A percentile compares a stretch with the other conserved stretches of the same genome.
Evolutionary conservation across 2,329 filamentous ascomycete genomes (phyloP).

Genomic region (Neoascochyta sp.): DNA sequence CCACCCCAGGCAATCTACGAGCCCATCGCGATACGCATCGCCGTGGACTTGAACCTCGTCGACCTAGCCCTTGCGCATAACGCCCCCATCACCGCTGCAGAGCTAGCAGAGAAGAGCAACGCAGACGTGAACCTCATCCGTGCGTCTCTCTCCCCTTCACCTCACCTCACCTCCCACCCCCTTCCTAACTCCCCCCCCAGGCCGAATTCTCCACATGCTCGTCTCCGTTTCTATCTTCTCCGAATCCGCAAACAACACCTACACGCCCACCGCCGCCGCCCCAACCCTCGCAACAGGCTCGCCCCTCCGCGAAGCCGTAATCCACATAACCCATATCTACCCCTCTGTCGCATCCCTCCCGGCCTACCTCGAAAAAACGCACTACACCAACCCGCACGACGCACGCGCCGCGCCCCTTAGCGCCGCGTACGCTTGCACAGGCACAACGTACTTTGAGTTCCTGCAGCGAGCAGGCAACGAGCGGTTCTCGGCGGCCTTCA

Average conservation of each 20-base stretch:
- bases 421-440: constrained; percentile 10
- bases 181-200: constrained; percentile 1
- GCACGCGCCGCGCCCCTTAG: constrained; percentile 24
- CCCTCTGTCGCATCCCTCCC: constrained; percentile 12
- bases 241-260: background rate
- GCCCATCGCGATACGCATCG: constrained; percentile 8
- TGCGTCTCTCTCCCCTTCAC: constrained; percentile 1
- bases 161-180: background rate
- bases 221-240: constrained; percentile 4
- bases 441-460: constrained; percentile 27
- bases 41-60: constrained; percentile 12
- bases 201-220: constrained; percentile 8
- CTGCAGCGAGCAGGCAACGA: constrained; percentile 13
- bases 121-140: constrained; percentile 9
- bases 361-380: constrained; percentile 26
- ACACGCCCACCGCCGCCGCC: constrained; percentile 3
- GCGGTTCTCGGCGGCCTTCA: constrained; percentile 20
- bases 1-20: constrained; percentile 4
- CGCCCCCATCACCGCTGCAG: constrained; percentile 5
- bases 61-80: constrained; percentile 10
- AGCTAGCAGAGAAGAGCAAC: constrained; percentile 9
- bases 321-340: constrained; percentile 8
- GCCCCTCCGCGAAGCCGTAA: constrained; percentile 5
- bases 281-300: constrained; percentile 5
- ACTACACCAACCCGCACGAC: constrained; percentile 28